These are phyloP conservation scores for Holtermanniella nyarrowii DNA, from an alignment of 768 basidiomycete species.

Conservation along the genomic window DNA sequence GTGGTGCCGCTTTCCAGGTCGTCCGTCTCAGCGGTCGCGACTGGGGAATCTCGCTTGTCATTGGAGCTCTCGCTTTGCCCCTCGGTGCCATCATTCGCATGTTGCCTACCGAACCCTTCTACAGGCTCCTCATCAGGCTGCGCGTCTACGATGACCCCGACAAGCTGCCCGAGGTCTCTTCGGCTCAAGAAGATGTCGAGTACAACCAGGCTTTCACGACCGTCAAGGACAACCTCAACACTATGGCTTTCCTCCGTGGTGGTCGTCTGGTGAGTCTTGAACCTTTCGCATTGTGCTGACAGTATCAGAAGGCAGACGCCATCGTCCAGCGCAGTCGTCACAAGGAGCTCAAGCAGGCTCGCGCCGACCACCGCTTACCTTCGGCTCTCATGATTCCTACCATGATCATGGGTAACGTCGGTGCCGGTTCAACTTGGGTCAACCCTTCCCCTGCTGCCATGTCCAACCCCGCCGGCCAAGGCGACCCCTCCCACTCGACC, in stretches of 20 bases:
- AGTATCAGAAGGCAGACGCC: conserved; percentile 67
- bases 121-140: conserved; percentile 50
- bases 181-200: conserved; percentile 50
- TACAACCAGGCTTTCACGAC: conserved; percentile 56
- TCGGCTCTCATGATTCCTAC: conserved; percentile 68
- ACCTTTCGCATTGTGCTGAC: conserved; percentile 72
- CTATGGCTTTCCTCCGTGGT: conserved; percentile 54
- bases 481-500: conserved; percentile 40
- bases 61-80: conserved; percentile 79
- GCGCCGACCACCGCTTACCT: conserved; percentile 46
- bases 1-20: conserved; percentile 84
- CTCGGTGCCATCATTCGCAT: conserved; percentile 70
- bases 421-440: conserved; percentile 36
- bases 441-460: conserved; percentile 57
- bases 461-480: conserved; percentile 74
- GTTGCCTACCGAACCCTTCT: conserved; percentile 70
- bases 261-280: no score
- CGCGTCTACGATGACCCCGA: conserved; percentile 58
- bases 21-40: conserved; percentile 65
- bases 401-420: conserved; percentile 58
- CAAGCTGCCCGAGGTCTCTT: conserved; percentile 53
- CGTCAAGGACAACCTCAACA: conserved; percentile 74
- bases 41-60: conserved; percentile 85
- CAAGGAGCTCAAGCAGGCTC: neutral
- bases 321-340: neutral